A percentile compares a stretch with the other conserved stretches of the same genome.
Evolutionary conservation across 176 grass and related monocot species (phyloP).

Genomic region (Carex scoparia): DNA sequence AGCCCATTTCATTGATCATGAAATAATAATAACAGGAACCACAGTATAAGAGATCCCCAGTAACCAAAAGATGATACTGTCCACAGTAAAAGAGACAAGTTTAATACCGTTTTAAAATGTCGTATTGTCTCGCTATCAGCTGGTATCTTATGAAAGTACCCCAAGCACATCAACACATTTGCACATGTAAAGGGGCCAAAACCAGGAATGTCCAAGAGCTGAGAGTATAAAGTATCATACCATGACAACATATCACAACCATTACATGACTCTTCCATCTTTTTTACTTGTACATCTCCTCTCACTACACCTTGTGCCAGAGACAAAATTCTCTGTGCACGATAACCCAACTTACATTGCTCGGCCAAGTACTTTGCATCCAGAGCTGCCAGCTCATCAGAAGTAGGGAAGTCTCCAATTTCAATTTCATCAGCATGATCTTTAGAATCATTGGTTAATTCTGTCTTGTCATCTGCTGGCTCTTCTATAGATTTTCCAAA

Average conservation of each 20-base stretch:
- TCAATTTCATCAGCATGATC: constrained; percentile 3
- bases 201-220: constrained; percentile 41
- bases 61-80: too few species aligned
- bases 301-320: constrained; percentile 52
- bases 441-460: background rate
- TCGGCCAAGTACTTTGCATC: constrained; percentile 39
- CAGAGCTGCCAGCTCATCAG: constrained; percentile 51
- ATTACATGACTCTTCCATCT: constrained; percentile 43
- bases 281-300: constrained; percentile 39
- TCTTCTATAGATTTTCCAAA: constrained; percentile 30
- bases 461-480: background rate
- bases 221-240: constrained; percentile 41
- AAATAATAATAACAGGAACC: too few species aligned
- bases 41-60: too few species aligned
- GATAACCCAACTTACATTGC: constrained; percentile 63
- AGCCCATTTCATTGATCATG: too few species aligned
- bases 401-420: constrained; percentile 53
- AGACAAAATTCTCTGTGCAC: constrained; percentile 48
- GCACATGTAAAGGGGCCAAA: constrained; percentile 81
- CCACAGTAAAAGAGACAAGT: too few species aligned
- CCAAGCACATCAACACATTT: constrained; percentile 84
- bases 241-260: constrained; percentile 5
- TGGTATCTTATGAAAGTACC: constrained; percentile 63
- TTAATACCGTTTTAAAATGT: constrained; percentile 58
- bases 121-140: constrained; percentile 66